Conservation (phyloP, 208 protist genomes). For the Leishmania tarentolae region DNA sequence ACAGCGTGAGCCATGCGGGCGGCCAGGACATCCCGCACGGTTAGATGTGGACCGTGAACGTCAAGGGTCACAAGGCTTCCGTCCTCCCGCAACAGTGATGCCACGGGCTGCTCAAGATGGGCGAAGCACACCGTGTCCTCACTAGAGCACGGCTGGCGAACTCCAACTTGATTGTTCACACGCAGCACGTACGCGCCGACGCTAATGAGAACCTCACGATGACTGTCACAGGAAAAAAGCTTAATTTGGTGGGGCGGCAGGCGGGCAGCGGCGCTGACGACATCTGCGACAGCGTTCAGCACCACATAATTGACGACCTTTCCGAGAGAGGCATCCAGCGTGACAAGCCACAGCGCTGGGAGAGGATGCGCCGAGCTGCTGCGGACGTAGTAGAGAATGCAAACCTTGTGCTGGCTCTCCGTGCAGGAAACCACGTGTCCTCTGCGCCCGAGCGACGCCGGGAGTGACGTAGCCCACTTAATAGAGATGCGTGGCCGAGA, state of each 20-base stretch:
- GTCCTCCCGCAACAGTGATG: conserved; percentile 44
- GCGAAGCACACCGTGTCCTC: conserved; percentile 64
- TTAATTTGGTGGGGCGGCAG: conserved; percentile 62
- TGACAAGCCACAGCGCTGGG: conserved; percentile 62
- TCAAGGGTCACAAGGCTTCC: conserved; percentile 64
- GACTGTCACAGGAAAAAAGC: conserved; percentile 50
- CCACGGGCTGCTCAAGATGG: conserved; percentile 34
- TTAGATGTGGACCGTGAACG: conserved; percentile 46
- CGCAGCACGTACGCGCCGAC: conserved; percentile 65
- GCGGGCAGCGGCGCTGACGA: conserved; percentile 41
- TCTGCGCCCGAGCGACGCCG: conserved; percentile 37
- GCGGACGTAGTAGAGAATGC: conserved; percentile 44
- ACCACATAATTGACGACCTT: conserved; percentile 56
- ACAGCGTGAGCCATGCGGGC: not conserved
- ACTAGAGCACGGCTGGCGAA: conserved; percentile 69
- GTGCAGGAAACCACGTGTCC: conserved; percentile 48
- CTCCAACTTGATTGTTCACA: conserved; percentile 76
- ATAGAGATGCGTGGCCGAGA: conserved; percentile 3
- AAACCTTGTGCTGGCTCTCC: conserved; percentile 55
- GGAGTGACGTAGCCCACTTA: conserved; percentile 68
- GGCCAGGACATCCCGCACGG: conserved; percentile 29
- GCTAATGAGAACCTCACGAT: conserved; percentile 50
- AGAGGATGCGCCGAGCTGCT: conserved; percentile 34
- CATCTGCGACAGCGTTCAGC: conserved; percentile 58
- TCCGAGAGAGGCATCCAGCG: conserved; percentile 50